Percentiles rank a stretch among this genome's conserved stretches.
These are phyloP conservation scores for Fusarium marasasianum DNA, from an alignment of 2,329 filamentous ascomycete species.

Conservation along the genomic window DNA sequence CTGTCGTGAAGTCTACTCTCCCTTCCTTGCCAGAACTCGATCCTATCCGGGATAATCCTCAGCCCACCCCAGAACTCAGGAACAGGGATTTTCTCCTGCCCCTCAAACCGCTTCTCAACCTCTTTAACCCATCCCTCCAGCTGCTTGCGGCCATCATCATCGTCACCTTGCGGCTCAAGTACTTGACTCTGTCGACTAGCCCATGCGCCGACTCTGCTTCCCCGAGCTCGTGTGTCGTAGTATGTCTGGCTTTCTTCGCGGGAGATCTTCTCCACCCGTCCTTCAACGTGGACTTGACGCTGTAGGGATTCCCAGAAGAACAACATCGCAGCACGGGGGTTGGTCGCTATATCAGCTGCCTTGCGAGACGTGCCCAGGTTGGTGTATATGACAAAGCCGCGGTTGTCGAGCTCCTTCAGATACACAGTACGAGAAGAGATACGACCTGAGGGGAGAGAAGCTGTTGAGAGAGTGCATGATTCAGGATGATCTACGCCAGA, in stretches of 20 bases:
- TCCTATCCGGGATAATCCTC: slow-evolving; percentile 81
- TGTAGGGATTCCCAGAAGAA: slow-evolving; percentile 93
- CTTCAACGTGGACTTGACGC: slow-evolving; percentile 91
- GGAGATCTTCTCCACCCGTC: slow-evolving; percentile 71
- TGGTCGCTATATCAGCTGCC: slow-evolving; percentile 73
- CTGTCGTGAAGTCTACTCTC: slow-evolving; percentile 92
- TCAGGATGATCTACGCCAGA: slow-evolving; percentile 78
- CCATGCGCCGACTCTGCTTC: slow-evolving; percentile 90
- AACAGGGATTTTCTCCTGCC: slow-evolving; percentile 82
- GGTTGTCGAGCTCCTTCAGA: slow-evolving; percentile 88
- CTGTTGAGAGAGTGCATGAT: slow-evolving; percentile 87
- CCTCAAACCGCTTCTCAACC: slow-evolving; percentile 78
- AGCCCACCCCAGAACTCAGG: slow-evolving; percentile 96
- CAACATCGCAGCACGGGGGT: slow-evolving; percentile 82
- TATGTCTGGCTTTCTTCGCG: slow-evolving; percentile 77
- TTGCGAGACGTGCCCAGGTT: slow-evolving; percentile 86
- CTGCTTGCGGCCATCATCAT: slow-evolving; percentile 74
- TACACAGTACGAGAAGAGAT: slow-evolving; percentile 90
- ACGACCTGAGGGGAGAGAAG: slow-evolving; percentile 81
- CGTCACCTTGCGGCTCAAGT: slow-evolving; percentile 59
- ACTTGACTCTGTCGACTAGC: slow-evolving; percentile 88
- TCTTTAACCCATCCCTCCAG: slow-evolving; percentile 82
- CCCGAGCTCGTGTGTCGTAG: slow-evolving; percentile 76
- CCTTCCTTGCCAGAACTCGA: slow-evolving; percentile 98
- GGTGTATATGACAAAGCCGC: slow-evolving; percentile 90